These are phyloP conservation scores for Usnea hakonensis DNA, from an alignment of 495 filamentous ascomycete genomes.

Conservation along the genomic window DNA sequence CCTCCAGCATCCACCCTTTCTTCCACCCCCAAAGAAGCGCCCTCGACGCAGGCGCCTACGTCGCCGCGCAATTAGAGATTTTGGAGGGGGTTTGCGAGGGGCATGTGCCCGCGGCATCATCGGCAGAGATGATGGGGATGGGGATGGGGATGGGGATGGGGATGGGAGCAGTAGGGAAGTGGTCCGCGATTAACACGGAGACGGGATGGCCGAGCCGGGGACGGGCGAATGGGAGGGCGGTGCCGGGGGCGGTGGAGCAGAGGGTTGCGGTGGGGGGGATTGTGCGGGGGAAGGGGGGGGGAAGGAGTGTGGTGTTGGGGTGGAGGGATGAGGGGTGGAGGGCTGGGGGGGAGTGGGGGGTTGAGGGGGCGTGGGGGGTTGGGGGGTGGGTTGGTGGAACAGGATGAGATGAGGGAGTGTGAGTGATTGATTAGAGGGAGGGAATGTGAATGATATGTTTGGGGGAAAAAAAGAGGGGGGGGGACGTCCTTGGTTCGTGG, in stretches of 20 bases:
- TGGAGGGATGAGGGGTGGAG: constrained; percentile 81
- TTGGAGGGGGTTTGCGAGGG: constrained; percentile 58
- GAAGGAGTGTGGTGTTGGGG: constrained; percentile 55
- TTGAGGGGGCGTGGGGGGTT: constrained; percentile 79
- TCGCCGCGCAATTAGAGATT: constrained; percentile 54
- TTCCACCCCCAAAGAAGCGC: constrained; percentile 67
- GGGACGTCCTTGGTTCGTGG: too few species aligned
- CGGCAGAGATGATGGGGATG: too few species aligned
- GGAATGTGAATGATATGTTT: too few species aligned
- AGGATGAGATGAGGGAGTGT: neutral
- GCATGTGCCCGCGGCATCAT: too few species aligned
- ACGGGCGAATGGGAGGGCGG: constrained; percentile 58
- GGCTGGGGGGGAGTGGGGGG: constrained; percentile 53
- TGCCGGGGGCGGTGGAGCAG: constrained; percentile 63
- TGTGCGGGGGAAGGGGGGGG: constrained; percentile 43
- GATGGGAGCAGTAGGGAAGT: too few species aligned
- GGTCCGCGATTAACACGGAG: constrained; percentile 67
- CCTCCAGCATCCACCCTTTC: constrained; percentile 86
- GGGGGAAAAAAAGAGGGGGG: too few species aligned
- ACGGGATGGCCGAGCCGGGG: constrained; percentile 81
- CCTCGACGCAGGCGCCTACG: constrained; percentile 63
- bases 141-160: too few species aligned
- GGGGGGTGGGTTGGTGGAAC: constrained; percentile 15
- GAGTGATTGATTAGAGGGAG: neutral
- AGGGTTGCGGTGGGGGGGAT: constrained; percentile 61